Evolutionary conservation across 176 grass and related monocot species (phyloP), one percentile per base, ranked within the genome.

Genomic region (Zea mays): DNA sequence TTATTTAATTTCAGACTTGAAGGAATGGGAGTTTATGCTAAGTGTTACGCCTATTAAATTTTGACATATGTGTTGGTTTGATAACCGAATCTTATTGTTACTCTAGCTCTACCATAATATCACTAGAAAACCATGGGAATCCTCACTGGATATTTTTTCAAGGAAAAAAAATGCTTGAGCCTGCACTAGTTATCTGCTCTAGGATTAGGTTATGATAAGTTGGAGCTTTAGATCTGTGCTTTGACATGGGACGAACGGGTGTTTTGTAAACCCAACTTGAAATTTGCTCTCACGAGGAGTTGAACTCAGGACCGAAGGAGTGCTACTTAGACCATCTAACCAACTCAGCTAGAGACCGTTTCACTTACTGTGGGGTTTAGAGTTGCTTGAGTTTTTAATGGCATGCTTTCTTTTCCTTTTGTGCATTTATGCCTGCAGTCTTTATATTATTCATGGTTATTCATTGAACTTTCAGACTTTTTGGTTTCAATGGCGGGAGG

Each of bases 401-500:
- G 15, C 41, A 51, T 49, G 21, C 43, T 63, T 48, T 8, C 17
- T 48, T 6, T 76, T 3, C 15, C 14, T n/a, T 2, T 62, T 46
- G 38, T 58, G 9, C 44, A 65, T 33, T 69, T 41, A 36, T 80
- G 4, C 67, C 61, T 52, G 38, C 10, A 61, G 4, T 11, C n/a
- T 83, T 75, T 72, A 58, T 79, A 68, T 84, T 85, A 41, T 52
- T 84, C 27, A 47, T 73, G 39, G 6, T 20, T 81, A 51, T 71
- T 71, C 15, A 66, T 75, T 80, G 17, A 57, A 61, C 72, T 68
- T 89, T 63, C 85, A 97, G 96, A 92, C 44, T 99, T 10, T 95
- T 99, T 79, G 92, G 96, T 81, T 96, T 85, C 67, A 86, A 95
- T 87, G 96, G 92, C 79, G 92, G 96, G 70, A 95, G 83, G 75